Conservation (phyloP, 805 yeast genomes). For the Millerago galiae region DNA sequence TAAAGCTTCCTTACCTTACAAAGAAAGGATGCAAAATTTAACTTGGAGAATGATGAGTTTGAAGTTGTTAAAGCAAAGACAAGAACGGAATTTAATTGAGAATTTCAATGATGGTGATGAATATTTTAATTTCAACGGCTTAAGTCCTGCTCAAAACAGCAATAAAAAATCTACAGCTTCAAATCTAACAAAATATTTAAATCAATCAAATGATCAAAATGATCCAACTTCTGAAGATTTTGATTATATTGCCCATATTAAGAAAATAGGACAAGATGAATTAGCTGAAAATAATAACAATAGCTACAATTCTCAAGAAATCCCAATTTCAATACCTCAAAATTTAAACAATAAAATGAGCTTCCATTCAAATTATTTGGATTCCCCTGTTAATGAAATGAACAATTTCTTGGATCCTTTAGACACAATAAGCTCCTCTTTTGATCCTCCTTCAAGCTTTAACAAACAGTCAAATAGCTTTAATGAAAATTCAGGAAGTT, state of each 20-base stretch:
- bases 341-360: conserved; percentile 1
- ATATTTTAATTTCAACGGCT: conserved; percentile 15
- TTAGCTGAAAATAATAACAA: background rate
- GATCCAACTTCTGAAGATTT: conserved; percentile 51
- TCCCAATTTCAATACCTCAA: conserved; percentile 10
- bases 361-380: conserved; percentile 17
- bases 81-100: background rate
- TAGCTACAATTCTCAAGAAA: conserved; percentile 5
- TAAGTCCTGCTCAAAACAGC: background rate
- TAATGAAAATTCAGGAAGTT: conserved; percentile 13
- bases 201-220: conserved; percentile 9
- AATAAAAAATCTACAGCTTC: conserved; percentile 2
- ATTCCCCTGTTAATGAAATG: conserved; percentile 20
- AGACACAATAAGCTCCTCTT: conserved; percentile 20
- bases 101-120: conserved; percentile 18
- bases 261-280: conserved; percentile 44
- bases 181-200: conserved; percentile 21
- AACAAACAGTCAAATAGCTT: conserved; percentile 13
- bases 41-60: conserved; percentile 85
- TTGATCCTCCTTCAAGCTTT: conserved; percentile 23
- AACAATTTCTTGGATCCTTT: conserved; percentile 22
- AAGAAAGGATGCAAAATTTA: conserved; percentile 72
- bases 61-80: conserved; percentile 18
- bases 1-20: conserved; percentile 65
- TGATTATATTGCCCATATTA: conserved; percentile 60